Conservation (phyloP, 2,329 filamentous ascomycete genomes). For the Hymenoscyphus occultus region DNA sequence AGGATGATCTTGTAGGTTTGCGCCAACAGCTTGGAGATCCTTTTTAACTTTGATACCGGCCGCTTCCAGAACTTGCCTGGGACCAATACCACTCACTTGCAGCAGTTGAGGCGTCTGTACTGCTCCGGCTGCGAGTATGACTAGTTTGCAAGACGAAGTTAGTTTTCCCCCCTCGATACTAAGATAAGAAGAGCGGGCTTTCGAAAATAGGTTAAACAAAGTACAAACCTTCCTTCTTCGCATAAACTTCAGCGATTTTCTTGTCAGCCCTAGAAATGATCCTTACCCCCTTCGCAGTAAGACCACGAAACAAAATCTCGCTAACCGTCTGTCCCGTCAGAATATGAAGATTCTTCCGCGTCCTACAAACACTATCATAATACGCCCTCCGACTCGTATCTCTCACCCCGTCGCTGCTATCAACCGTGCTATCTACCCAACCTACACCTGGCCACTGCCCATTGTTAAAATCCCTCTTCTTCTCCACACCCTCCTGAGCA, state of each 20-base stretch:
- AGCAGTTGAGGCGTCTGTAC: conserved; percentile 33
- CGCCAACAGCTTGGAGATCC: conserved; percentile 19
- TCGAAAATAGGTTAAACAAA: neutral
- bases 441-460: neutral
- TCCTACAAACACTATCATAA: conserved; percentile 5
- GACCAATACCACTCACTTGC: conserved; percentile 35
- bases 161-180: neutral
- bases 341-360: conserved; percentile 8
- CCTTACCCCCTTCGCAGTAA: neutral
- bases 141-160: conserved; percentile 9
- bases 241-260: neutral
- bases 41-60: conserved; percentile 18
- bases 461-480: neutral
- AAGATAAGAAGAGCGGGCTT: too few species aligned
- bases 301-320: conserved; percentile 6
- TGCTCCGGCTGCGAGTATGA: conserved; percentile 30
- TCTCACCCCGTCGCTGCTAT: neutral
- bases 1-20: conserved; percentile 22
- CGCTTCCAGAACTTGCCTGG: conserved; percentile 12
- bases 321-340: conserved; percentile 4
- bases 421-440: conserved; percentile 3
- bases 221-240: conserved; percentile 6
- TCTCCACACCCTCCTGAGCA: neutral
- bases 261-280: conserved; percentile 1
- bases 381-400: conserved; percentile 4